phyloP scores from a whole-genome alignment of 345 rosid genomes.

The Excoecaria agallocha region DNA sequence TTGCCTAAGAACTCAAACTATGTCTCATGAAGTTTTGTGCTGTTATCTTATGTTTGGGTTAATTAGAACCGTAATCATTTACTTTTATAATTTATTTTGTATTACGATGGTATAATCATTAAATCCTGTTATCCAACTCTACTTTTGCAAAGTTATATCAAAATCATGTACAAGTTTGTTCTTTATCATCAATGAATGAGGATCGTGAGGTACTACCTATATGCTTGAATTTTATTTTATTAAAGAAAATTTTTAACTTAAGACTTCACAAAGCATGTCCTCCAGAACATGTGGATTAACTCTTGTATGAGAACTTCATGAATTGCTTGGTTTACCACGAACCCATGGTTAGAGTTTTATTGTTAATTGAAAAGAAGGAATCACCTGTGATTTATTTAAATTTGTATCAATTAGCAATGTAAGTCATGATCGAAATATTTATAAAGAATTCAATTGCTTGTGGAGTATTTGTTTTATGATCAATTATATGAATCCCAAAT shows the following conservation, averaged over 20 bases:
- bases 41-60: neutral
- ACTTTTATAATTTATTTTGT: neutral
- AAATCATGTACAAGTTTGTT: neutral
- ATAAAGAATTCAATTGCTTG: neutral
- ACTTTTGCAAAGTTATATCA: neutral
- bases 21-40: neutral
- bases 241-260: neutral
- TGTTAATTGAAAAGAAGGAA: neutral
- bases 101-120: neutral
- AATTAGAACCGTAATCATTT: neutral
- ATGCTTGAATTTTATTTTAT: neutral
- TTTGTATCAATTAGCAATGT: neutral
- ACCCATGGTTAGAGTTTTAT: neutral
- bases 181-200: neutral
- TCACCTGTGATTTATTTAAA: neutral
- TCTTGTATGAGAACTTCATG: neutral
- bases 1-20: too few species aligned
- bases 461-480: too few species aligned
- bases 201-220: neutral
- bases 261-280: neutral
- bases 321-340: neutral
- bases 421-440: neutral
- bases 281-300: neutral
- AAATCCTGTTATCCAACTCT: neutral
- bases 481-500: neutral